A percentile compares a stretch with the other conserved stretches of the same genome.
Conservation (phyloP, 139 green algal species). For the Chlorella sp. region DNA sequence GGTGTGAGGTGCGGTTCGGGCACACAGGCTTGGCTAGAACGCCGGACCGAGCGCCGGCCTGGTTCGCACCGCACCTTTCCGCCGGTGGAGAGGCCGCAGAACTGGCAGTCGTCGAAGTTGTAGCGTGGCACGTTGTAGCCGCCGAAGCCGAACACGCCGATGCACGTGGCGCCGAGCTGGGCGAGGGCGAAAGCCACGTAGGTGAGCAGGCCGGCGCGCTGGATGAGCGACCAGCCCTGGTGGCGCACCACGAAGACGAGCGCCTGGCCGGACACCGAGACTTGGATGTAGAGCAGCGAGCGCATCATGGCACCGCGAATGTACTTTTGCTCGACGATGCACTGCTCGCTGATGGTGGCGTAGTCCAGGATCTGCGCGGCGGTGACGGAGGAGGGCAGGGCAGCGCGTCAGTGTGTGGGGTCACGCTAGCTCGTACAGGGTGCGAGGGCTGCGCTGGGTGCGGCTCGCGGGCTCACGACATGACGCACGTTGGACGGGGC, state of each 20-base stretch:
- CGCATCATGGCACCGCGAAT: slow-evolving; percentile 66
- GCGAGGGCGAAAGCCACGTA: slow-evolving; percentile 73
- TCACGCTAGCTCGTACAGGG: too few species aligned
- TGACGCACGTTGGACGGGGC: too few species aligned
- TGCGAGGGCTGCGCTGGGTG: neutral
- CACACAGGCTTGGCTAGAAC: too few species aligned
- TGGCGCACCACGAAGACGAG: slow-evolving; percentile 78
- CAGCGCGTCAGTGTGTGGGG: too few species aligned
- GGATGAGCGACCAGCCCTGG: slow-evolving; percentile 43
- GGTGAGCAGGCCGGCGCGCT: slow-evolving; percentile 48
- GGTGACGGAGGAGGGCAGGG: neutral
- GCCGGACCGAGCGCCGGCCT: too few species aligned
- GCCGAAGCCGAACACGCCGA: slow-evolving; percentile 64
- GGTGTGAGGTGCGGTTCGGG: too few species aligned
- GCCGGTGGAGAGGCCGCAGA: slow-evolving; percentile 43
- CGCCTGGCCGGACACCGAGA: slow-evolving; percentile 67
- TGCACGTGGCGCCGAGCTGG: slow-evolving; percentile 54
- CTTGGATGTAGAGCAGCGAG: slow-evolving; percentile 57
- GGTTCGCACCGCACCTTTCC: neutral
- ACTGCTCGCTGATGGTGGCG: slow-evolving; percentile 50
- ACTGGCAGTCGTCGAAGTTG: slow-evolving; percentile 36
- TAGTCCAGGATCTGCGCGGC: neutral
- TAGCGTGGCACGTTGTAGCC: slow-evolving; percentile 54
- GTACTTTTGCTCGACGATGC: slow-evolving; percentile 65
- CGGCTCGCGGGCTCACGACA: too few species aligned